phyloP scores from a whole-genome alignment of 371 early-diverging fungal genomes.

The Conidiobolus incongruus region DNA sequence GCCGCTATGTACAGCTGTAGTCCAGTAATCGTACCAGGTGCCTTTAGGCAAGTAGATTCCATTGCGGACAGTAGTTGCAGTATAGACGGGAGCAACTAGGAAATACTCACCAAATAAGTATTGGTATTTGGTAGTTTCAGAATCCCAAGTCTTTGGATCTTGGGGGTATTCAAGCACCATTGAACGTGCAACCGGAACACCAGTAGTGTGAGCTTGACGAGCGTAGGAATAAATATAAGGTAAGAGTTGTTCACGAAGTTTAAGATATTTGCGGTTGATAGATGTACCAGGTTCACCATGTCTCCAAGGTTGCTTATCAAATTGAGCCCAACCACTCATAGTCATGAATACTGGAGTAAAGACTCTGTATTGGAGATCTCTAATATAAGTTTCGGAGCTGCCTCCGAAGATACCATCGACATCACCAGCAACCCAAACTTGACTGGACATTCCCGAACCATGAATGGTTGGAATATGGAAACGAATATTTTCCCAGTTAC shows the following conservation, averaged over 20 bases:
- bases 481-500: too few species aligned
- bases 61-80: neutral
- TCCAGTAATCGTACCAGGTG: neutral
- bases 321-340: too few species aligned
- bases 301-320: too few species aligned
- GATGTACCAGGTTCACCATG: too few species aligned
- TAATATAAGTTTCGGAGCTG: neutral
- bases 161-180: neutral
- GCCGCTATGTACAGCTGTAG: neutral
- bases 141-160: neutral
- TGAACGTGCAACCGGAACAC: neutral
- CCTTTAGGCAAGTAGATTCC: neutral
- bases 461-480: neutral
- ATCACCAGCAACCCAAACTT: constrained; percentile 1
- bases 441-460: neutral
- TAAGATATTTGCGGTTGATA: too few species aligned
- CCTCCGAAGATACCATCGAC: constrained; percentile 1
- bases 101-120: neutral
- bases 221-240: too few species aligned
- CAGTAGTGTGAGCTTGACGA: too few species aligned
- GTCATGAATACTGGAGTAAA: too few species aligned
- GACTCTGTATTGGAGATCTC: too few species aligned
- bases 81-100: constrained; percentile 1
- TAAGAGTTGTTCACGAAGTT: too few species aligned
- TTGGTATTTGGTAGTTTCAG: constrained; percentile 1